A percentile compares a stretch with the other conserved stretches of the same genome.
phyloP scores from a whole-genome alignment of 2,329 filamentous ascomycete genomes.

The Colletotrichum simmondsii region DNA sequence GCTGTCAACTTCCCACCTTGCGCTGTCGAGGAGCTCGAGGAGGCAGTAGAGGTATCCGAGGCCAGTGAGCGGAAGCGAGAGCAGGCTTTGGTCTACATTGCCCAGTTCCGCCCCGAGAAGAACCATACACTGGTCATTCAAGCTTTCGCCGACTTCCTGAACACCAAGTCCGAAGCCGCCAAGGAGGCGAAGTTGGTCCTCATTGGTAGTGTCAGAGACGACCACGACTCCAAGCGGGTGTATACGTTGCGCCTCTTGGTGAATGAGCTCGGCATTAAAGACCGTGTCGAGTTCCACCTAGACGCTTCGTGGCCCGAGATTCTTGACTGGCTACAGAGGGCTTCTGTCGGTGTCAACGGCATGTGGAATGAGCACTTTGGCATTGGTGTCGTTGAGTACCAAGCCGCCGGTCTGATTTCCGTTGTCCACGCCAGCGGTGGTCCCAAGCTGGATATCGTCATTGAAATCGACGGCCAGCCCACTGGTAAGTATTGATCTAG shows the following conservation, averaged over 20 bases:
- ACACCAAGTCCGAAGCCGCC: slow-evolving; percentile 61
- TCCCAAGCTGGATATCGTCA: slow-evolving; percentile 92
- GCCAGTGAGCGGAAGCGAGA: slow-evolving; percentile 77
- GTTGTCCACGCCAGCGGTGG: slow-evolving; percentile 95
- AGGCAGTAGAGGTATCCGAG: slow-evolving; percentile 76
- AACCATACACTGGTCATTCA: slow-evolving; percentile 90
- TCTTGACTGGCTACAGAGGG: slow-evolving; percentile 78
- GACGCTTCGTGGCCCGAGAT: slow-evolving; percentile 93
- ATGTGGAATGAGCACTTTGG: slow-evolving; percentile 99
- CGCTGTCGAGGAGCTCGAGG: slow-evolving; percentile 85
- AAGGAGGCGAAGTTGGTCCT: slow-evolving; percentile 77
- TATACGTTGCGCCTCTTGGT: slow-evolving; percentile 89
- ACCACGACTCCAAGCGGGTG: slow-evolving; percentile 81
- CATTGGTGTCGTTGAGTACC: slow-evolving; percentile 97
- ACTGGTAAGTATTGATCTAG: slow-evolving; percentile 68
- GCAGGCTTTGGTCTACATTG: slow-evolving; percentile 87
- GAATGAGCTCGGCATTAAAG: slow-evolving; percentile 86
- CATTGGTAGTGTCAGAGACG: slow-evolving; percentile 91
- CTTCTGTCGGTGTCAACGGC: slow-evolving; percentile 90
- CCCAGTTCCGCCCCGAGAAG: slow-evolving; percentile 97
- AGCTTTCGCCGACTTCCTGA: slow-evolving; percentile 83
- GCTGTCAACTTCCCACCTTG: slow-evolving; percentile 91
- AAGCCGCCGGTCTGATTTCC: slow-evolving; percentile 90
- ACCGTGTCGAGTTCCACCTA: slow-evolving; percentile 86
- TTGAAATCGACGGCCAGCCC: slow-evolving; percentile 79